Percentiles rank a stretch among this genome's conserved stretches.
These are phyloP conservation scores for Sutorius eximius DNA, from an alignment of 1,284 basidiomycete genomes.

Conservation along the genomic window DNA sequence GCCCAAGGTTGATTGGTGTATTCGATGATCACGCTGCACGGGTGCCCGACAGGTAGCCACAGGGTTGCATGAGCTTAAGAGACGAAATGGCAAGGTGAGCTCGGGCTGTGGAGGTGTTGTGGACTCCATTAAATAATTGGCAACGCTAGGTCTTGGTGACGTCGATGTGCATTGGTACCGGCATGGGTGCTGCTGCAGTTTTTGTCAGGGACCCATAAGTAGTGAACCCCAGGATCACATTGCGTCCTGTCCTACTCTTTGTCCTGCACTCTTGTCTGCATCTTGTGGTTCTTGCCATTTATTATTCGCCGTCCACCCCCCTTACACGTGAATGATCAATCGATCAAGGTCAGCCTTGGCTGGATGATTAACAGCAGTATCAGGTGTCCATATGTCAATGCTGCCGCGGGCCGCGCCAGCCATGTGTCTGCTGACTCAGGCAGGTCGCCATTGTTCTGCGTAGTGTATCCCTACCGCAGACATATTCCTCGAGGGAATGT, in stretches of 20 bases:
- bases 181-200: slow-evolving; percentile 84
- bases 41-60: slow-evolving; percentile 89
- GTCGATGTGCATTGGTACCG: slow-evolving; percentile 87
- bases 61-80: slow-evolving; percentile 77
- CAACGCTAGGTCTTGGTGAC: slow-evolving; percentile 64
- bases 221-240: background rate
- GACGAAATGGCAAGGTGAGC: slow-evolving; percentile 74
- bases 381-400: no score
- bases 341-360: no score
- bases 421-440: no score
- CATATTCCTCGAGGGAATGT: no score
- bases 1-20: slow-evolving; percentile 22
- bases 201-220: slow-evolving; percentile 55
- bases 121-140: background rate
- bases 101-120: background rate
- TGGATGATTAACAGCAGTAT: no score
- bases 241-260: background rate
- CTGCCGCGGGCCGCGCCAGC: no score
- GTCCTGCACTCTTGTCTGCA: background rate
- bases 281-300: background rate
- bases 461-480: no score
- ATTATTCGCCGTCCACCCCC: background rate
- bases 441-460: no score
- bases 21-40: slow-evolving; percentile 65
- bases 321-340: no score